Conservation (phyloP, 768 basidiomycete genomes). For the Phanerochaete sordida region DNA sequence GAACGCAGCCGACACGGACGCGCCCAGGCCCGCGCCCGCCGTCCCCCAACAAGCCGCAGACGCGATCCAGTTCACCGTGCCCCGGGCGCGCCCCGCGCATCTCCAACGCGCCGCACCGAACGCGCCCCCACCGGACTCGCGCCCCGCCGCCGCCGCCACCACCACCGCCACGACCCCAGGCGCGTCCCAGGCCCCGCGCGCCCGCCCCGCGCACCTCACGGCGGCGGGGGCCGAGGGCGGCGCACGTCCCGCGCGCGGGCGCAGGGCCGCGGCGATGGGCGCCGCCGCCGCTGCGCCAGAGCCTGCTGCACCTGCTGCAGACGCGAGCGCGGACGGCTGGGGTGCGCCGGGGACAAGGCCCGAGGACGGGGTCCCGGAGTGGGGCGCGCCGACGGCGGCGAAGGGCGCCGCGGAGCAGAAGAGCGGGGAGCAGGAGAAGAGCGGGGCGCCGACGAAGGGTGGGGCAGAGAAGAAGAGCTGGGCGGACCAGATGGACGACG, state of each 20-base stretch:
- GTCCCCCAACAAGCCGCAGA: not conserved
- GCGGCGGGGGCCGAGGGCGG: not conserved
- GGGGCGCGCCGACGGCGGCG: not conserved
- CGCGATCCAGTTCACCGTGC: not conserved
- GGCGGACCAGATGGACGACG: constrained; percentile 12
- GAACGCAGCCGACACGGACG: not conserved
- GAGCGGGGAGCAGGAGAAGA: constrained; percentile 11
- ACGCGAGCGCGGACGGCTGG: no score
- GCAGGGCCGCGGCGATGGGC: not conserved
- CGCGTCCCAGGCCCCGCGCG: no score
- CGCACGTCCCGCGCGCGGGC: not conserved
- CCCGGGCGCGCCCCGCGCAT: not conserved
- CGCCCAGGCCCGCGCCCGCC: not conserved
- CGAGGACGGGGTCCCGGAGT: not conserved
- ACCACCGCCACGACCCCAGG: no score
- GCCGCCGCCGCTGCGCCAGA: not conserved
- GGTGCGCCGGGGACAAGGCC: not conserved
- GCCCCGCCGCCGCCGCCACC: no score
- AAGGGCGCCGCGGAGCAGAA: not conserved
- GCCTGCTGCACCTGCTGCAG: no score
- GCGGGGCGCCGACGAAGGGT: not conserved
- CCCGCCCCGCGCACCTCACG: not conserved
- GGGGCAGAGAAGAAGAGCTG: constrained; percentile 10
- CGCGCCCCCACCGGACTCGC: not conserved
- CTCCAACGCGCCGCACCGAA: not conserved